These are phyloP conservation scores for Candida yuanshanica DNA, from an alignment of 805 yeast species.

Conservation along the genomic window DNA sequence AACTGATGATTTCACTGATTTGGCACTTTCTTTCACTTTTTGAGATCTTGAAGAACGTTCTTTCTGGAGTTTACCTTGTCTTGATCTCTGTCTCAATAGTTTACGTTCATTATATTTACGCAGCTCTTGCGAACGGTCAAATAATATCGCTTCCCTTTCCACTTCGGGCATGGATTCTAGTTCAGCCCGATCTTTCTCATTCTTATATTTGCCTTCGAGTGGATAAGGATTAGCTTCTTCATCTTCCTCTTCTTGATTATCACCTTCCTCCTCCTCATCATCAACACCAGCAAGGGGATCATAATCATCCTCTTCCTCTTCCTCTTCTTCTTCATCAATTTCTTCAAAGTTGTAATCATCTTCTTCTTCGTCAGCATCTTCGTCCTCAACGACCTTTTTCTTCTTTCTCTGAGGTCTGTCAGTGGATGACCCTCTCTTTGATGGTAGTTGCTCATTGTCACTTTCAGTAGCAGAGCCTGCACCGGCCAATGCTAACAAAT, in stretches of 20 bases:
- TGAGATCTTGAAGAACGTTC: constrained; percentile 32
- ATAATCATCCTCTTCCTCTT: constrained; percentile 37
- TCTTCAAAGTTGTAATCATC: constrained; percentile 21
- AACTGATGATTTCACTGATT: constrained; percentile 41
- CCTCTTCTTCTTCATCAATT: constrained; percentile 27
- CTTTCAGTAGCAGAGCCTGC: constrained; percentile 34
- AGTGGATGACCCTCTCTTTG: constrained; percentile 22
- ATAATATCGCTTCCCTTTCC: constrained; percentile 84
- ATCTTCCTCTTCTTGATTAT: constrained; percentile 32
- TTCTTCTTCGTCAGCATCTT: constrained; percentile 14
- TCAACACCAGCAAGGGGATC: constrained; percentile 32
- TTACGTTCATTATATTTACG: constrained; percentile 82
- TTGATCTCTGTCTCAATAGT: constrained; percentile 78
- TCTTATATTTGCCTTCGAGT: constrained; percentile 82
- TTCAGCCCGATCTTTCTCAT: constrained; percentile 66
- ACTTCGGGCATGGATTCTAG: constrained; percentile 78
- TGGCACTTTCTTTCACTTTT: constrained; percentile 24
- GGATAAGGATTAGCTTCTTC: constrained; percentile 76
- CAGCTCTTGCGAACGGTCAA: constrained; percentile 89
- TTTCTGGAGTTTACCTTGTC: constrained; percentile 38
- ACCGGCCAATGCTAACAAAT: constrained; percentile 93
- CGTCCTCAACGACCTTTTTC: constrained; percentile 20
- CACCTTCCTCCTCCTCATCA: constrained; percentile 36
- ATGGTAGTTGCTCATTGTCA: constrained; percentile 31
- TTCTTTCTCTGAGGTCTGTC: constrained; percentile 21